Base-by-base conservation (phyloP, 331 rosid species). In the Ulmus americana region DNA sequence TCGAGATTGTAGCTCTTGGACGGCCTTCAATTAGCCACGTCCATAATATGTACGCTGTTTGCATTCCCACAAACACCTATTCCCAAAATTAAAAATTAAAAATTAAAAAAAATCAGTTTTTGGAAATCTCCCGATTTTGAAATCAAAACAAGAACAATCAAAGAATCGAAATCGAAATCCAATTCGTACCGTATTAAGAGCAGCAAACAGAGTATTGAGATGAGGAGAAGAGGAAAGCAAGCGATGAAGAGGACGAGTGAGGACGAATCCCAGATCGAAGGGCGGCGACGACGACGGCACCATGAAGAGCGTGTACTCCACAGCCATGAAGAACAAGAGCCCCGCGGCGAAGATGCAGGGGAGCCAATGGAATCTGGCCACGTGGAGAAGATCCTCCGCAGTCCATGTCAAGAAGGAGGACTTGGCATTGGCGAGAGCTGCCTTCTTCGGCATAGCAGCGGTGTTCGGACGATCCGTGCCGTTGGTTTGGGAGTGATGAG, bases 61-160 rank as follows among this genome's bases (percentile, higher is more conserved):
- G 98, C 98, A 92, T 89, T n/a, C 76, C 90, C 58, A 92, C 98
- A 55, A 92, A 92, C 67, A 86, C 84, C 98, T 92, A 49, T 22
- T 60, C 47, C 5, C 16, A 42, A 1, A n/a, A 43, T 5, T 28
- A 6, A 60, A 5, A 35, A 12, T 12, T 0, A 6, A 1, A 35
- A 6, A 20, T n/a, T n/a, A n/a, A 41, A 39, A 64, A 48, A 2
- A 1, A 51, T 8, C 55, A 42, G 22, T 39, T 10, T 40, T 14
- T 45, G 39, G 22, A 8, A 12, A 5, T 14, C n/a, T 41, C 13
- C 53, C n/a, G 5, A 48, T 5, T 13, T 48, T 12, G 18, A 3
- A 16, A 35, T 13, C 6, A 20, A 28, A 7, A 44, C n/a, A 8
- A 14, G 15, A 38, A 15, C 22, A 50, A 11, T 43, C 2, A 62